Evolutionary conservation across 306 rosid species (phyloP), one percentile per base, ranked within the genome.

Genomic region (Vigna nakashimae): DNA sequence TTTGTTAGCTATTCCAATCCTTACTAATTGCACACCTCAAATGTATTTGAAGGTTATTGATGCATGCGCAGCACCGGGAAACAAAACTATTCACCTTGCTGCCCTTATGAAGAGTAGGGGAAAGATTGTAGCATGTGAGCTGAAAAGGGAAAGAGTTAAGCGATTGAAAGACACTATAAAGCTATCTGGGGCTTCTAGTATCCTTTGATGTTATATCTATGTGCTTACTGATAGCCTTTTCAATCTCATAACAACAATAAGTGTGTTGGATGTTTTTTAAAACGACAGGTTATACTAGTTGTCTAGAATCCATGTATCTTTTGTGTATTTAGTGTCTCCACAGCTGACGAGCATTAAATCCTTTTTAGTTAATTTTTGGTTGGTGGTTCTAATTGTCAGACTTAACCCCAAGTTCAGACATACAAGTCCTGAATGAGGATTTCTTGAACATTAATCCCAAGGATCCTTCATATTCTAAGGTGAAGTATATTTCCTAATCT

Each of bases 31-130:
- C 50, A 53, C 73, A 15, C 71, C 76, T 74, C 16, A 34, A 74
- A 69, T 82, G 76, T 86, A 68, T 75, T 75, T 88, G 88, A 76
- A 95, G 99, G 96, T 95, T 84, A 87, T 95, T 71, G 97, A 92
- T 87, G 98, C 97, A 67, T 91, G 98, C 79, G 90, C 98, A 30
- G 97, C 99, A 28, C 99, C 98, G 9, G 98, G 99, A 78, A 95
- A 95, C 89, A 95, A 92, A 86, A 92, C 99, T 20, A 92, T 91
- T 70, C 99, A 92, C 86, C 90, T 92, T 70, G 97, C 98, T 30
- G 94, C 99, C 78, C 94, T 91, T 67, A 86, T 95, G 97, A 85
- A 77, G 76, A 89, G 89, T 69, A 85, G 87, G 83, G 97, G 98
- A 68, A 88, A 87, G 83, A 71, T 92, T 64, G 73, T 89, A 26